Base-by-base conservation (phyloP, 495 filamentous ascomycete species). In the Podospora appendiculata region DNA sequence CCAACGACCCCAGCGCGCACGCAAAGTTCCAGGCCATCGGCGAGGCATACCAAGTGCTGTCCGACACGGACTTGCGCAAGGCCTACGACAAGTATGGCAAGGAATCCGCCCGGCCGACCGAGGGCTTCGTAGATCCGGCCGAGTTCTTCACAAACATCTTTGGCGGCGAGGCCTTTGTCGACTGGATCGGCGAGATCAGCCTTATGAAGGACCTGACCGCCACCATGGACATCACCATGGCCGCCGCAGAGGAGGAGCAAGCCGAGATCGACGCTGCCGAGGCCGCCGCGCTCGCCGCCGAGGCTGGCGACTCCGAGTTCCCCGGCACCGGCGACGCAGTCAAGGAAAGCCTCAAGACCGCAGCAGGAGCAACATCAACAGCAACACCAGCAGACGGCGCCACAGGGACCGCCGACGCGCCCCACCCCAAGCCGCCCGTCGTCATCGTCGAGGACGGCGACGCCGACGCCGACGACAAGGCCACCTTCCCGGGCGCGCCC, bases 91-190 rank as follows among this genome's bases (percentile, higher is more conserved):
- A 95, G 64, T 89, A 82, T 75, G 93, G 93, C 67, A 99, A 97
- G 70, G 92, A 97, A 53, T 80, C 84, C 47, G 89, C 92, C 1
- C 82, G 90, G 41, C 93, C 93, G 0, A 79, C 80, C 58, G 85
- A 87, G 59, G 93, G 93, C 54, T 99, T 99, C 69, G 88, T 89
- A 75, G 93, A 99, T 60, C 94, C 93, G 0, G 81, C 90, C 41
- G 94, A 99, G 72, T 99, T 99, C 82, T 97, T 99, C 69, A 84
- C 88, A 57, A 95, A 90, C 79, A 97, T 99, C 53, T 99, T 99
- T 61, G 93, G 93, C 56, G 93, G 93, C 36, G 92, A 95, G 52
- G 93, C 94, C 5, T 99, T 99, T 62, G 78, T 85, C 19, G 92
- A 93, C 68, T 81, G 90, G 63, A 94, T 93, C 59, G 89, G 90